These are phyloP conservation scores for Fraxinus quadrangulata DNA, from an alignment of 257 asterid species.

Conservation along the genomic window DNA sequence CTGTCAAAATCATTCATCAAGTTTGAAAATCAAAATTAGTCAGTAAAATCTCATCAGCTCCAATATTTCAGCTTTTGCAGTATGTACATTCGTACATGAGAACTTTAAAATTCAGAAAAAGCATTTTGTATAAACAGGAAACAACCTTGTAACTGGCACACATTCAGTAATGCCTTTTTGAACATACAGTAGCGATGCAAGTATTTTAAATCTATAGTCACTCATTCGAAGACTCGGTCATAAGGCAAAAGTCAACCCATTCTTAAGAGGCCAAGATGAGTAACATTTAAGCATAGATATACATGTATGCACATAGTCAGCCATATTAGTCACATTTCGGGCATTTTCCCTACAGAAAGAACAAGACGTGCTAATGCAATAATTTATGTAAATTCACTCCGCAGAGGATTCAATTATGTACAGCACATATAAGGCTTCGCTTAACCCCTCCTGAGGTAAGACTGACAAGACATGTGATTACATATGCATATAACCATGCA, in stretches of 20 bases:
- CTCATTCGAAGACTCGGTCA: background rate
- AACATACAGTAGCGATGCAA: background rate
- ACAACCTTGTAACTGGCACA: background rate
- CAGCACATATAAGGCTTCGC: background rate
- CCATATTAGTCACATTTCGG: background rate
- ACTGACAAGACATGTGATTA: no score
- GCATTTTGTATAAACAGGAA: background rate
- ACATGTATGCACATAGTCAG: background rate
- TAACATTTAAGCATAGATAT: background rate
- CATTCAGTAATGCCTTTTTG: background rate
- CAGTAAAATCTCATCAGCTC: background rate
- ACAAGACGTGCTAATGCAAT: background rate
- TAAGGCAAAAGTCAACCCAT: background rate
- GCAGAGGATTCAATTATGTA: background rate
- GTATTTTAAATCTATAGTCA: background rate
- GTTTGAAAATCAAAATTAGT: background rate
- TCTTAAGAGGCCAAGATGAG: background rate
- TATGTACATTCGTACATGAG: background rate
- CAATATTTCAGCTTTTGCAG: background rate
- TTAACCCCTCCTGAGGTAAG: no score
- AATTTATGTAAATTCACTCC: background rate
- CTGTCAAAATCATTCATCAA: conserved; percentile 31
- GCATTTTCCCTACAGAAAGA: background rate
- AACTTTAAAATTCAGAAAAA: background rate
- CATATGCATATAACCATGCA: no score